A percentile compares a stretch with the other conserved stretches of the same genome.
Conservation (phyloP, 2,329 filamentous ascomycete genomes). For the Apiospora arundinis region DNA sequence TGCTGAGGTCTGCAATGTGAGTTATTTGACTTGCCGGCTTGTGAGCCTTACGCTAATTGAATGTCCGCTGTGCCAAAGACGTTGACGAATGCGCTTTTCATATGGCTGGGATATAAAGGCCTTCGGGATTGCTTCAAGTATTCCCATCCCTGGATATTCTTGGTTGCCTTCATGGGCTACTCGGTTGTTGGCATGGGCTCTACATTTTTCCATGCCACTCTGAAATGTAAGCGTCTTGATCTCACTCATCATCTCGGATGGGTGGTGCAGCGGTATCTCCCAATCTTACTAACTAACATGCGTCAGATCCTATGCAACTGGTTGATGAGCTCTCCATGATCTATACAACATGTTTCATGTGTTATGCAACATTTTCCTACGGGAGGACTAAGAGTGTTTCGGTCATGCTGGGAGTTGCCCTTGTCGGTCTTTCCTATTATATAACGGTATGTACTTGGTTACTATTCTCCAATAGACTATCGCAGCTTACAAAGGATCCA, state of each 20-base stretch:
- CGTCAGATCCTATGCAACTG: constrained; percentile 63
- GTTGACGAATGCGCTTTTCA: constrained; percentile 81
- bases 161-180: constrained; percentile 65
- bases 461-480: background rate
- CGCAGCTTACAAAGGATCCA: constrained; percentile 28
- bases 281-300: constrained; percentile 25
- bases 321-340: constrained; percentile 67
- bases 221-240: constrained; percentile 55
- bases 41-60: background rate
- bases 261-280: background rate
- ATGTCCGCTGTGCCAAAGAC: constrained; percentile 55
- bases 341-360: constrained; percentile 63
- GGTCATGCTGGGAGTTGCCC: constrained; percentile 59
- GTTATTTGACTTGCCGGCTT: constrained; percentile 22
- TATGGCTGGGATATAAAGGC: constrained; percentile 78
- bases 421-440: constrained; percentile 64
- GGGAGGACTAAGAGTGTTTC: constrained; percentile 59
- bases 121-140: constrained; percentile 75
- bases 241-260: background rate
- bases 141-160: constrained; percentile 77
- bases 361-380: constrained; percentile 75
- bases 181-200: constrained; percentile 61
- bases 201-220: constrained; percentile 61
- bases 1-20: constrained; percentile 75
- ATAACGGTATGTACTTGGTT: constrained; percentile 69